Evolutionary conservation across 1,284 basidiomycete genomes (phyloP), one percentile per base, ranked within the genome.

Genomic region (Rhodofomes roseus): DNA sequence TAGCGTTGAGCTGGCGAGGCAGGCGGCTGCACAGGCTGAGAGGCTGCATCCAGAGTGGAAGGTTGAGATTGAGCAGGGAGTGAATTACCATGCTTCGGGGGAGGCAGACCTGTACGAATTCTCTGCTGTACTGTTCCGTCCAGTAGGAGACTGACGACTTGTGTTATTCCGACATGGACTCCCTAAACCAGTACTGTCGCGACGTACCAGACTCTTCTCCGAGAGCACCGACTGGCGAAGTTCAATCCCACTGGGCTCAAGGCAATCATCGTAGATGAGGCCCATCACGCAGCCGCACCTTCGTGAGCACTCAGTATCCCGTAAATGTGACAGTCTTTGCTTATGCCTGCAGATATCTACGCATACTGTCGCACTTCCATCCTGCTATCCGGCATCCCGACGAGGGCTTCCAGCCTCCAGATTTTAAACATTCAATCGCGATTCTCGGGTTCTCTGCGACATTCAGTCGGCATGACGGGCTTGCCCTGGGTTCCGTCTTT

Each of bases 371-470:
- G 1, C 81, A 86, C 66, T 96, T 96, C 69, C 81, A 95, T 65
- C 57, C 80, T 5, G 79, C 78, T 12, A 84, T 91, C 55, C 77
- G 77, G 56, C 77, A 79, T 63, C 85, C 86, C 3, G 83, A 86
- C 62, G 63, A 70, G 27, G 37, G 27, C 1, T 73, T 77, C 34
- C 55, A 68, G 25, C 67, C 75, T 52, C 74, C 78, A 18, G 58
- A 61, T 9, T 63, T 77, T 27, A 64, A 73, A n/a, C 78, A 83
- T 62, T 73, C 76, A 23, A 84, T 96, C 20, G 95, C 96, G 2
- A 87, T 98, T 61, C 82, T 99, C 56, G 96, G 96, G 0, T 98
- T 99, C 73, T 95, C 93, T 40, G 96, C 96, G 0, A 99, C 96
- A 0, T 97, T 98, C 75, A 89, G 87, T 64, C 82, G 96, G 23